Evolutionary conservation across 148 eudicot species (phyloP).

Genomic region (Rhododendron griersonianum): DNA sequence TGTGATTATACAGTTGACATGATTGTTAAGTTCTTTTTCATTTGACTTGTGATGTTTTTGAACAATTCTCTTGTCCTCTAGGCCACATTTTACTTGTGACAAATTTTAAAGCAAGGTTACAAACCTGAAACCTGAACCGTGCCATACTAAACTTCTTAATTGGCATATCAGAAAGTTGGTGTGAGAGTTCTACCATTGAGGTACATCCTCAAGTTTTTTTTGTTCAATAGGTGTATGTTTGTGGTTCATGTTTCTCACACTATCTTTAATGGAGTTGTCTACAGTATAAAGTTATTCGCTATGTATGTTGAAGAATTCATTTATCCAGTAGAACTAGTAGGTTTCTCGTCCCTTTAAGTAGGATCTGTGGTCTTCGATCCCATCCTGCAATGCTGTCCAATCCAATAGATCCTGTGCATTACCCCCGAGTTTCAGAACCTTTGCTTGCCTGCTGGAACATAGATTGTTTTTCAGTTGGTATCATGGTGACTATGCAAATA

Average conservation of each 20-base stretch:
- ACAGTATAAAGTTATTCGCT: background rate
- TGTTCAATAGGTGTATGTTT: background rate
- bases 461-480: background rate
- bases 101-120: background rate
- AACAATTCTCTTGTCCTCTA: background rate
- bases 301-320: background rate
- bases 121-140: background rate
- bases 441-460: background rate
- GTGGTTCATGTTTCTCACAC: background rate
- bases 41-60: background rate
- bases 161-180: background rate
- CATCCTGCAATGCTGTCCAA: background rate
- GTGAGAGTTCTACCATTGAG: background rate
- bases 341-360: background rate
- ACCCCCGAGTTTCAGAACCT: background rate
- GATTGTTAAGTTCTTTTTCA: background rate
- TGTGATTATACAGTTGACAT: background rate
- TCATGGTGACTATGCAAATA: background rate
- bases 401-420: background rate
- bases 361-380: background rate
- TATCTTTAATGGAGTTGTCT: background rate
- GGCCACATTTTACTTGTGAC: background rate
- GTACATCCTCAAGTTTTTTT: background rate
- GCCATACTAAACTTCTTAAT: background rate
- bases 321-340: background rate